phyloP scores from a whole-genome alignment of 257 asterid genomes.

The Primulina eburnea region DNA sequence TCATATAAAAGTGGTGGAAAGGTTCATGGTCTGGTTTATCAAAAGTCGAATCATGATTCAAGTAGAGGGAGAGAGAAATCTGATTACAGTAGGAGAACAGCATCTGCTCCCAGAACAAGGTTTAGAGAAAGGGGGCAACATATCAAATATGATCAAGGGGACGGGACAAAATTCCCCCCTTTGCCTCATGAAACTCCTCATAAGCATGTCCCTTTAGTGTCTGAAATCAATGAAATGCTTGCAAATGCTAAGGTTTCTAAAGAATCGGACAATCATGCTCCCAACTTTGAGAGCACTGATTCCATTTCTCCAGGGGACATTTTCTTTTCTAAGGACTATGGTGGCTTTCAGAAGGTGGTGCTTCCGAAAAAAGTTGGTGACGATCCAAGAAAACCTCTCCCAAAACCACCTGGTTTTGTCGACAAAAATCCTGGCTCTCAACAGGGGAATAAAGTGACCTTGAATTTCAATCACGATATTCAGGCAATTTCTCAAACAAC shows the following conservation, averaged over 20 bases:
- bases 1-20: conserved; percentile 34
- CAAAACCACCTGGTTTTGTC: conserved; percentile 37
- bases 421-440: conserved; percentile 27
- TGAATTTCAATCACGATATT: conserved; percentile 22
- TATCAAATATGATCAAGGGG: conserved; percentile 24
- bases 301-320: conserved; percentile 64
- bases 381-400: conserved; percentile 23
- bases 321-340: conserved; percentile 52
- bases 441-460: conserved; percentile 21
- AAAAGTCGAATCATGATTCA: conserved; percentile 25
- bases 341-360: conserved; percentile 25
- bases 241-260: conserved; percentile 49
- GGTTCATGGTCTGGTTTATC: conserved; percentile 6
- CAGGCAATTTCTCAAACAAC: conserved; percentile 30
- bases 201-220: conserved; percentile 43
- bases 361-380: conserved; percentile 22
- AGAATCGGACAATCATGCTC: conserved; percentile 22
- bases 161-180: conserved; percentile 31
- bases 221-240: conserved; percentile 68
- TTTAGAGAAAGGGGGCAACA: conserved; percentile 27
- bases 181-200: conserved; percentile 27
- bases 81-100: conserved; percentile 36
- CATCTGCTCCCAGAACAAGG: conserved; percentile 57
- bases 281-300: conserved; percentile 51
- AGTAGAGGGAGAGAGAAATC: conserved; percentile 29